Conservation (phyloP, 768 basidiomycete genomes). For the Suillus fuscotomentosus region DNA sequence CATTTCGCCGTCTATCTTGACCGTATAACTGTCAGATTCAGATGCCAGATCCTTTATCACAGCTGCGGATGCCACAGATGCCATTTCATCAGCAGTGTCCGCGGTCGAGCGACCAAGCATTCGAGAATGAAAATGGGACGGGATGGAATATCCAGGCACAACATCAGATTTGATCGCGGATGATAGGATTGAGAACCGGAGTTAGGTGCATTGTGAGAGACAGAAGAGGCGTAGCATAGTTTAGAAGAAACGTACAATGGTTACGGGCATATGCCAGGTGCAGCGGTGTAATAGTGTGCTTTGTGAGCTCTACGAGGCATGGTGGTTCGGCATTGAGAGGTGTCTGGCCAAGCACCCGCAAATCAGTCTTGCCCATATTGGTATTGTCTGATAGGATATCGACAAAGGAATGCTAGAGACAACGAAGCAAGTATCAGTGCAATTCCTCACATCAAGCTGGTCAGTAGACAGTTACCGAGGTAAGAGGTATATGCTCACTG, state of each 20-base stretch:
- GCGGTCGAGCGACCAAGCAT: background rate
- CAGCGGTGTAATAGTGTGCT: conserved; percentile 51
- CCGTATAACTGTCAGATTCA: conserved; percentile 18
- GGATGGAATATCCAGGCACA: conserved; percentile 32
- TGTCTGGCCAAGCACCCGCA: conserved; percentile 26
- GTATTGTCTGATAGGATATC: background rate
- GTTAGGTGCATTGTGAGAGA: conserved; percentile 3
- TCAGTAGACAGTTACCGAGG: background rate
- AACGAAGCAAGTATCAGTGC: background rate
- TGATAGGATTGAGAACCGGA: background rate
- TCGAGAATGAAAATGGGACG: conserved; percentile 18
- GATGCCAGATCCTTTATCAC: conserved; percentile 24
- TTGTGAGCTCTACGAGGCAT: conserved; percentile 52
- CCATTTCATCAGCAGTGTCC: background rate
- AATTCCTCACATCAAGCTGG: background rate
- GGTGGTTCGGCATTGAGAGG: conserved; percentile 75
- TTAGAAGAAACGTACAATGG: conserved; percentile 54
- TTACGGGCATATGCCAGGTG: conserved; percentile 71
- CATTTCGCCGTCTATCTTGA: conserved; percentile 28
- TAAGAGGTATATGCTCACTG: background rate
- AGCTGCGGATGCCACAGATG: conserved; percentile 18
- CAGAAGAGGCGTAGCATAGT: background rate
- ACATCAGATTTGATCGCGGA: conserved; percentile 11
- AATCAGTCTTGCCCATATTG: conserved; percentile 20
- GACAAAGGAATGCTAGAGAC: background rate